Evolutionary conservation across 2,329 filamentous ascomycete genomes (phyloP).

Genomic region (Zymoseptoria tritici): DNA sequence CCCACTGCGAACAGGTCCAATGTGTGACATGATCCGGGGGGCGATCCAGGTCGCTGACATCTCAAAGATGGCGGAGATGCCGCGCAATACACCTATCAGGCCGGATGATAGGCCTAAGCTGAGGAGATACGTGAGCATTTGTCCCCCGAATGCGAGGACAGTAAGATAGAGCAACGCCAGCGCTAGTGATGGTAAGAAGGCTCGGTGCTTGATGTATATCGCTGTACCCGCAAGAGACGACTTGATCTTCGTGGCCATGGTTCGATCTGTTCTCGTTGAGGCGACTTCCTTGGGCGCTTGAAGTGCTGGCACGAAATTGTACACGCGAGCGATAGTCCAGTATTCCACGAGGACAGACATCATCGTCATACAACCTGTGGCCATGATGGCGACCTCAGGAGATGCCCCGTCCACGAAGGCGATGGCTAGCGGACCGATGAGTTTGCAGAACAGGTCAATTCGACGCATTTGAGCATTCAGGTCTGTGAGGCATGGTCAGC

Average conservation of each 20-base stretch:
- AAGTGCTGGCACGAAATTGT: constrained; percentile 27
- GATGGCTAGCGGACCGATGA: constrained; percentile 47
- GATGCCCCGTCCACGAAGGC: constrained; percentile 45
- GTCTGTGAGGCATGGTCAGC: constrained; percentile 23
- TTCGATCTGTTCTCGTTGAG: neutral
- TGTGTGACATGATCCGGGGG: constrained; percentile 46
- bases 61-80: constrained; percentile 49
- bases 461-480: constrained; percentile 54
- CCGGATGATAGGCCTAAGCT: constrained; percentile 45
- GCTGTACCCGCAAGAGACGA: constrained; percentile 18
- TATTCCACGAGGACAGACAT: constrained; percentile 47
- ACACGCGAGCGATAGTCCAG: constrained; percentile 43
- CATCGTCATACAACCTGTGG: constrained; percentile 45
- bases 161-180: constrained; percentile 56
- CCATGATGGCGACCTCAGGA: constrained; percentile 42
- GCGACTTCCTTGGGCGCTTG: constrained; percentile 5
- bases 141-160: constrained; percentile 51
- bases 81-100: constrained; percentile 49
- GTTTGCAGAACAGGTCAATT: constrained; percentile 53
- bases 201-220: constrained; percentile 47
- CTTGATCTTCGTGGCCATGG: constrained; percentile 2
- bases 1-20: constrained; percentile 52
- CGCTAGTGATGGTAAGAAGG: constrained; percentile 55
- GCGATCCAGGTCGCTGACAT: constrained; percentile 55
- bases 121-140: constrained; percentile 59